phyloP scores from a whole-genome alignment of 345 rosid species.

The Ricinus communis region DNA sequence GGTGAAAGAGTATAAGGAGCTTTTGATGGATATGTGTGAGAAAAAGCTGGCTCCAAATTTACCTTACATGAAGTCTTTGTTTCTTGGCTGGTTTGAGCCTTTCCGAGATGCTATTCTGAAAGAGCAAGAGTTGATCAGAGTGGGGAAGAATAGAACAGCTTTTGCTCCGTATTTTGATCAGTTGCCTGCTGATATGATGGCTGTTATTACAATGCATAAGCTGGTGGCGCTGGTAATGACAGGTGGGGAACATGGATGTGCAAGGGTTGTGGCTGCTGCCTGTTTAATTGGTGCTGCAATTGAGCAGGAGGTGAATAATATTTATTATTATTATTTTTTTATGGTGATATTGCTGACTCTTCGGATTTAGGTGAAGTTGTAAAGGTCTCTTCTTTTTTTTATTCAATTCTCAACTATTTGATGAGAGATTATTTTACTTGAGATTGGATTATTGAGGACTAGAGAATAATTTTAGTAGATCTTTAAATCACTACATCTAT shows the following conservation, averaged over 20 bases:
- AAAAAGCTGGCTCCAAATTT: slow-evolving; percentile 88
- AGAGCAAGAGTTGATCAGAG: slow-evolving; percentile 65
- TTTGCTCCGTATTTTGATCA: slow-evolving; percentile 60
- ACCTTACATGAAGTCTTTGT: slow-evolving; percentile 86
- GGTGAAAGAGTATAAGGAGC: slow-evolving; percentile 76
- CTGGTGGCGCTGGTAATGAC: slow-evolving; percentile 73
- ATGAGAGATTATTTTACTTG: background rate
- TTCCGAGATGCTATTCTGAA: slow-evolving; percentile 59
- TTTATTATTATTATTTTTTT: slow-evolving; percentile 16
- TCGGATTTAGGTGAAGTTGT: background rate
- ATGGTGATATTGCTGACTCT: background rate
- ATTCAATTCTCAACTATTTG: background rate
- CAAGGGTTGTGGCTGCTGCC: slow-evolving; percentile 75
- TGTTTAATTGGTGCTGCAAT: slow-evolving; percentile 76
- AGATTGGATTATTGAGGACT: background rate
- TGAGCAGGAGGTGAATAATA: slow-evolving; percentile 82
- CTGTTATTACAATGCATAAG: slow-evolving; percentile 96
- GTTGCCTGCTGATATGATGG: slow-evolving; percentile 87
- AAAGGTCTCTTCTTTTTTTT: background rate
- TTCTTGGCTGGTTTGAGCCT: slow-evolving; percentile 98
- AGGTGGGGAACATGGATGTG: slow-evolving; percentile 68
- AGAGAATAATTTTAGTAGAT: too few species aligned
- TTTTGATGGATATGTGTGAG: slow-evolving; percentile 86
- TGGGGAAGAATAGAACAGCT: slow-evolving; percentile 48
- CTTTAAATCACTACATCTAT: background rate